Percentiles rank a stretch among this genome's conserved stretches.
phyloP scores from a whole-genome alignment of 192 early-diverging fungal species.

The Backusella circina region DNA sequence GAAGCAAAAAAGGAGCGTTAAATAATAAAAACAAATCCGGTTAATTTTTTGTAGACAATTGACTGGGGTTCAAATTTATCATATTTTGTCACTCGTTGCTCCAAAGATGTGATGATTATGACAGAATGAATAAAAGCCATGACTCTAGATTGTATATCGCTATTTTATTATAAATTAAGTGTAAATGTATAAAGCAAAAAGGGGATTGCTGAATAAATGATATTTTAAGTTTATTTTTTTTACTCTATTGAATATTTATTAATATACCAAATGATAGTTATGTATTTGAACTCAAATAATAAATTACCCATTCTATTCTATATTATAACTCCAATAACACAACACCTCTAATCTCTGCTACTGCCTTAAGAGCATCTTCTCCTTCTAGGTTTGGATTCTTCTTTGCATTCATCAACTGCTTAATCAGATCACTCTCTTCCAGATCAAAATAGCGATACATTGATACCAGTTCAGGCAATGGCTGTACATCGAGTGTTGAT shows the following conservation, averaged over 20 bases:
- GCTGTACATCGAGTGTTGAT: constrained; percentile 24
- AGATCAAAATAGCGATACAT: constrained; percentile 6
- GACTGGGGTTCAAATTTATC: neutral
- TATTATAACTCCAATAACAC: constrained; percentile 3
- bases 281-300: no score
- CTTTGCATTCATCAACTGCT: neutral
- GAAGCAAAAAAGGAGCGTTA: neutral
- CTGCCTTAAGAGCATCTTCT: neutral
- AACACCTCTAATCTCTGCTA: constrained; percentile 8
- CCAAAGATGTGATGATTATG: neutral
- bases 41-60: neutral
- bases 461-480: constrained; percentile 8
- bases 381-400: constrained; percentile 7
- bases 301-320: neutral
- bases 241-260: no score
- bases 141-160: no score
- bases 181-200: no score
- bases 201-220: no score
- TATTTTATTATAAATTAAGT: no score
- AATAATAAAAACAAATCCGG: neutral
- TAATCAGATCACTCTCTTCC: constrained; percentile 11
- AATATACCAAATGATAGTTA: no score
- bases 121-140: no score
- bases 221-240: no score
- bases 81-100: neutral